These are phyloP conservation scores for Solanum habrochaites DNA, from an alignment of 257 asterid genomes.

Conservation along the genomic window DNA sequence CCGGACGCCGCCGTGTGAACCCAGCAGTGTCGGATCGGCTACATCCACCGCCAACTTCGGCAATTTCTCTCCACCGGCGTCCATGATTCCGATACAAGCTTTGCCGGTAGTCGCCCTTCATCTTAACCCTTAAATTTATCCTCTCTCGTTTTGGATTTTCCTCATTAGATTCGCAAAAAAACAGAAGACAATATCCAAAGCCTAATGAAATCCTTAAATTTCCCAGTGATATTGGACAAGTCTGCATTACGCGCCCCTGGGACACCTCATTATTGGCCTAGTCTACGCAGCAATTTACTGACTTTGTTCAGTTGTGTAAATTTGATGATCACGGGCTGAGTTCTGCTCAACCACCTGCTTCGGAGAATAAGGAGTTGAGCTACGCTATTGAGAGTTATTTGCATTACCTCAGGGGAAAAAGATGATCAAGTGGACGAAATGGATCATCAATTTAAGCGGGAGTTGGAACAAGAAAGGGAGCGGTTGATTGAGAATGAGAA, in stretches of 20 bases:
- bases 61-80: constrained; percentile 29
- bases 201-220: constrained; percentile 41
- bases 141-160: constrained; percentile 40
- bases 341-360: constrained; percentile 13
- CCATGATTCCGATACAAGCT: constrained; percentile 86
- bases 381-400: constrained; percentile 37
- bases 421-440: constrained; percentile 45
- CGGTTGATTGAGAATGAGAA: constrained; percentile 27
- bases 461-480: constrained; percentile 41
- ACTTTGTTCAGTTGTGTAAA: constrained; percentile 62
- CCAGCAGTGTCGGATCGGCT: constrained; percentile 44
- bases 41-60: constrained; percentile 71
- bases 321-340: constrained; percentile 23
- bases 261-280: constrained; percentile 76
- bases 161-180: constrained; percentile 18
- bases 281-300: constrained; percentile 55
- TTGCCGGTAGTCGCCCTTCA: constrained; percentile 71
- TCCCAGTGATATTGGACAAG: constrained; percentile 60
- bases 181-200: constrained; percentile 42
- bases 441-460: constrained; percentile 38
- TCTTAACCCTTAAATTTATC: constrained; percentile 58
- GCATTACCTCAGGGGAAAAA: constrained; percentile 45
- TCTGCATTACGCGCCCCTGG: constrained; percentile 79
- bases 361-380: constrained; percentile 25
- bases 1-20: constrained; percentile 41